phyloP scores from a whole-genome alignment of 768 basidiomycete species.

The Boletus rubropictus region DNA sequence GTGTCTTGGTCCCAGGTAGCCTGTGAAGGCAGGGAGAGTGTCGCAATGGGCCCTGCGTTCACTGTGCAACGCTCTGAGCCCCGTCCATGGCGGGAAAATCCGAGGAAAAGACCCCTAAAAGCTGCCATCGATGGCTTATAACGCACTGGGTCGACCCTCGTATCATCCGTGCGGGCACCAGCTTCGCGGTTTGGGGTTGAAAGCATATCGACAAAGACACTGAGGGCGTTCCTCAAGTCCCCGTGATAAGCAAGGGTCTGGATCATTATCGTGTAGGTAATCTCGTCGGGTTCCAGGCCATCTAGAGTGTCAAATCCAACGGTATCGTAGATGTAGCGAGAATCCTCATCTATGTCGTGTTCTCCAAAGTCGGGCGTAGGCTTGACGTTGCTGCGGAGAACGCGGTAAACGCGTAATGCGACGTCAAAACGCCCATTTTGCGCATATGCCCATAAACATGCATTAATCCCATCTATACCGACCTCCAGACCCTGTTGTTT shows the following conservation, averaged over 20 bases:
- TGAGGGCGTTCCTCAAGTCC: constrained; percentile 49
- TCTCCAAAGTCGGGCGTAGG: constrained; percentile 33
- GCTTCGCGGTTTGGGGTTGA: constrained; percentile 38
- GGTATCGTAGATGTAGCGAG: constrained; percentile 35
- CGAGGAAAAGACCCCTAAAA: constrained; percentile 71
- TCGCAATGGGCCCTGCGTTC: not conserved
- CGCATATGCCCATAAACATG: constrained; percentile 65
- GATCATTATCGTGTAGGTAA: constrained; percentile 65
- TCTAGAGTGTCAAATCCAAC: constrained; percentile 42
- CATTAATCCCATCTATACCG: constrained; percentile 63
- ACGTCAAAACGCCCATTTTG: constrained; percentile 47
- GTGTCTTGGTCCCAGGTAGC: constrained; percentile 50
- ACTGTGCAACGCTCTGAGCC: constrained; percentile 12
- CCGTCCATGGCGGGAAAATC: constrained; percentile 58
- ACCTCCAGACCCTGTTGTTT: constrained; percentile 44
- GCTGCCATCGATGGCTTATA: constrained; percentile 45
- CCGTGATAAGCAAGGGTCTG: constrained; percentile 71
- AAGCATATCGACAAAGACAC: constrained; percentile 65
- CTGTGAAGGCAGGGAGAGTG: constrained; percentile 9
- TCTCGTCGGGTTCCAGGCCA: constrained; percentile 48
- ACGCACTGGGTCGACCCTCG: constrained; percentile 24
- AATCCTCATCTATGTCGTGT: constrained; percentile 35
- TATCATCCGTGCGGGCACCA: constrained; percentile 26
- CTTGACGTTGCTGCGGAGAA: constrained; percentile 50
- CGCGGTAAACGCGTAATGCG: constrained; percentile 56